Percentiles rank a stretch among this genome's conserved stretches.
Conservation (phyloP, 768 basidiomycete species). For the Collybia sp. region DNA sequence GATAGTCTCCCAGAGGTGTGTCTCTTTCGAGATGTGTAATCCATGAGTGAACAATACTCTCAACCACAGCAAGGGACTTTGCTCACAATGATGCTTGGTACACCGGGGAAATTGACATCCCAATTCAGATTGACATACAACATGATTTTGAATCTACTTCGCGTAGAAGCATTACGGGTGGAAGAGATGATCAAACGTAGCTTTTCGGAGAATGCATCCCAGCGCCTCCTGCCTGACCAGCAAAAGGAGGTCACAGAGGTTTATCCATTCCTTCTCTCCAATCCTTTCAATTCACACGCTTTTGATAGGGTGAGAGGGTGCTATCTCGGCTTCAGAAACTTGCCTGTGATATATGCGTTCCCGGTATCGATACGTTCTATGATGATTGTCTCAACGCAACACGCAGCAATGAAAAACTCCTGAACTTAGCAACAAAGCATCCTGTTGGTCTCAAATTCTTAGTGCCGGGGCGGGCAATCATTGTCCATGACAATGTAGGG, state of each 20-base stretch:
- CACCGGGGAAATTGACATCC: conserved; percentile 85
- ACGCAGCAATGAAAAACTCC: conserved; percentile 54
- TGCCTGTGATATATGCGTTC: conserved; percentile 60
- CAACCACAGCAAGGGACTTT: conserved; percentile 61
- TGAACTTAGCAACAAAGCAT: conserved; percentile 54
- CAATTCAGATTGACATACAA: conserved; percentile 99
- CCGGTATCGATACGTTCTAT: conserved; percentile 75
- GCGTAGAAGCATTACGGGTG: conserved; percentile 92
- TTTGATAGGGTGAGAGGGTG: conserved; percentile 61
- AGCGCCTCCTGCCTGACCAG: conserved; percentile 87
- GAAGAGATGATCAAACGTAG: conserved; percentile 99
- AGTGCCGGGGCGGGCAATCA: conserved; percentile 70
- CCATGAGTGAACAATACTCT: not conserved
- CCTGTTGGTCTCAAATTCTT: conserved; percentile 68
- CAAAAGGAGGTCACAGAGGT: conserved; percentile 87
- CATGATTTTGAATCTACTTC: conserved; percentile 95
- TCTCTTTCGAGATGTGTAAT: not conserved
- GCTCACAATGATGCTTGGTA: conserved; percentile 90
- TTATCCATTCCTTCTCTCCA: conserved; percentile 10
- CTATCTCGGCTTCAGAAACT: conserved; percentile 61
- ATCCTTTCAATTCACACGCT: too few relatives aligned
- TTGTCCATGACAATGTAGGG: conserved; percentile 78
- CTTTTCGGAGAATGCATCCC: conserved; percentile 97
- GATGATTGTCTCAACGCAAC: conserved; percentile 63
- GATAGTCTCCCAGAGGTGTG: conserved; percentile 83